Percentiles rank a stretch among this genome's conserved stretches.
These are phyloP conservation scores for Phytophthora boehmeriae DNA, from an alignment of 352 stramenopile species.

Conservation along the genomic window DNA sequence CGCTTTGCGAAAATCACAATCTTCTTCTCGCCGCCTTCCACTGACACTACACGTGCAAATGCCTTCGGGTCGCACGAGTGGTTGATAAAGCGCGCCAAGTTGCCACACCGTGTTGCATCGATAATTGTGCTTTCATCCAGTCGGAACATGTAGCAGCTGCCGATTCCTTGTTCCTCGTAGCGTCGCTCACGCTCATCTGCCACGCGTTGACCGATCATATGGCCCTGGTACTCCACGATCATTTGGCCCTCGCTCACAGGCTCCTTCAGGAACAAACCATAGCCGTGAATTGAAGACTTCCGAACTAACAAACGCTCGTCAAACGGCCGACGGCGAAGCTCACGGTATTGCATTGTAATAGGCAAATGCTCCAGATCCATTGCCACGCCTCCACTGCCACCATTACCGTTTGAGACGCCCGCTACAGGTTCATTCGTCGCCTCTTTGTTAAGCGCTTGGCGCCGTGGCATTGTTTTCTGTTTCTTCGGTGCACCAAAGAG, in stretches of 20 bases:
- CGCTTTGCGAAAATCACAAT: slow-evolving; percentile 96
- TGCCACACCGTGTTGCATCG: slow-evolving; percentile 93
- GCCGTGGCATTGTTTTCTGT: slow-evolving; percentile 34
- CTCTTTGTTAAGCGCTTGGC: slow-evolving; percentile 43
- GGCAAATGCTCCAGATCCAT: slow-evolving; percentile 87
- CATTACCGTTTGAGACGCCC: slow-evolving; percentile 10
- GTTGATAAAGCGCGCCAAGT: slow-evolving; percentile 97
- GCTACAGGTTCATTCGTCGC: slow-evolving; percentile 37
- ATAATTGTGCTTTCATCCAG: slow-evolving; percentile 95
- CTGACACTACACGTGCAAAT: slow-evolving; percentile 90
- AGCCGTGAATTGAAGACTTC: slow-evolving; percentile 96
- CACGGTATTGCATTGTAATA: slow-evolving; percentile 91
- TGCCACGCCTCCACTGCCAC: slow-evolving; percentile 37
- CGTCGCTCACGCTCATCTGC: slow-evolving; percentile 93
- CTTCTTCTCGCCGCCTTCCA: slow-evolving; percentile 93
- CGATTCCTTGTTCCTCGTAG: slow-evolving; percentile 94
- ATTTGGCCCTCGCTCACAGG: slow-evolving; percentile 92
- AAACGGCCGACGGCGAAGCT: slow-evolving; percentile 91
- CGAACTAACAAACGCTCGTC: slow-evolving; percentile 91
- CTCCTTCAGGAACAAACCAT: slow-evolving; percentile 95
- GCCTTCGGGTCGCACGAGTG: slow-evolving; percentile 95
- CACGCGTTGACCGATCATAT: slow-evolving; percentile 91
- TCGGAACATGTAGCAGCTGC: slow-evolving; percentile 98
- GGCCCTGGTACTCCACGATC: slow-evolving; percentile 97
- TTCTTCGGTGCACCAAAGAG: slow-evolving; percentile 49